Conservation (phyloP, 2,329 filamentous ascomycete genomes). For the Colletotrichum sp. region DNA sequence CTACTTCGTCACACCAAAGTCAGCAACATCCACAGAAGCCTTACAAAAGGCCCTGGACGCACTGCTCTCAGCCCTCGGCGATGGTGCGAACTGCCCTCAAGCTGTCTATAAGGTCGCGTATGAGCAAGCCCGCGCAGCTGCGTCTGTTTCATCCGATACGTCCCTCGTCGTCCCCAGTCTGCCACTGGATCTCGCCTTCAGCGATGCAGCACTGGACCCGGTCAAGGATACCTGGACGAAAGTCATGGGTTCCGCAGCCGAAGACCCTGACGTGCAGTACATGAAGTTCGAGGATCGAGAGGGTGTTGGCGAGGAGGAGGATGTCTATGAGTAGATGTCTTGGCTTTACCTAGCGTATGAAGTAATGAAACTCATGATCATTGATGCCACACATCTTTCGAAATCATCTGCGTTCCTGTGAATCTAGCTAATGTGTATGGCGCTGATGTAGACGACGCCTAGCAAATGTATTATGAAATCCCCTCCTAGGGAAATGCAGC, state of each 20-base stretch:
- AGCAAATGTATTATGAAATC: neutral
- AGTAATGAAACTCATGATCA: slow-evolving; percentile 23
- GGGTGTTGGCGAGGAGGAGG: slow-evolving; percentile 57
- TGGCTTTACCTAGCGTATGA: slow-evolving; percentile 11
- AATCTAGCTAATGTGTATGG: slow-evolving; percentile 19
- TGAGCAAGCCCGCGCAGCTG: slow-evolving; percentile 48
- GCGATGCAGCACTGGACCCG: slow-evolving; percentile 70
- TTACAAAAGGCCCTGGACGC: slow-evolving; percentile 46
- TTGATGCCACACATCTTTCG: neutral
- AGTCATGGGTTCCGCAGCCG: slow-evolving; percentile 58
- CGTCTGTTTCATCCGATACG: slow-evolving; percentile 33
- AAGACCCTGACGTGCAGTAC: slow-evolving; percentile 57
- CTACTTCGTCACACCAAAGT: slow-evolving; percentile 45
- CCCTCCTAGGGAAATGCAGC: neutral
- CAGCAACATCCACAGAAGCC: slow-evolving; percentile 35
- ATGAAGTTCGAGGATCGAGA: slow-evolving; percentile 82
- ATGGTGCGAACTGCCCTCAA: slow-evolving; percentile 30
- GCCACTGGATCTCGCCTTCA: slow-evolving; percentile 72
- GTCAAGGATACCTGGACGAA: slow-evolving; percentile 75
- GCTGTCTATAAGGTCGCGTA: slow-evolving; percentile 61
- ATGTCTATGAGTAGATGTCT: slow-evolving; percentile 49
- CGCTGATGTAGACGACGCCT: neutral
- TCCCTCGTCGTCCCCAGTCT: slow-evolving; percentile 62
- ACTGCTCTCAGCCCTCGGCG: slow-evolving; percentile 40
- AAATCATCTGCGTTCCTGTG: neutral